Evolutionary conservation across 768 basidiomycete genomes (phyloP), one percentile per base, ranked within the genome.

Genomic region (Clathrus columnatus): DNA sequence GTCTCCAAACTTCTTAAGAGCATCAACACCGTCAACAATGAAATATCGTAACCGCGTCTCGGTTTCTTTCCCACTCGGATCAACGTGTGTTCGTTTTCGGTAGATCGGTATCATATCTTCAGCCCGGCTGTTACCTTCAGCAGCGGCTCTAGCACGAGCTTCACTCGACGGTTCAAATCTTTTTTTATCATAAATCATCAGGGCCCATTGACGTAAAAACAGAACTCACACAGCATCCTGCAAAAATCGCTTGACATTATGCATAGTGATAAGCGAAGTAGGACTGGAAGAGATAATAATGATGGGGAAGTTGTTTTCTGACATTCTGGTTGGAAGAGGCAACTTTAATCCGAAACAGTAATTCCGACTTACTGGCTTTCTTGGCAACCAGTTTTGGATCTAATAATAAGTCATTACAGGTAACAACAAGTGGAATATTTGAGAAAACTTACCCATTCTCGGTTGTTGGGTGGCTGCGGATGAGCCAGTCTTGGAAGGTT

Each of bases 281-380:
- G 93, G 93, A 16, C 87, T 93, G 0, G 93, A 95, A 0, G 94
- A 95, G 43, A 99, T 93, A 74, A 98, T 87, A 69, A 98, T 96
- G 64, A 99, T 98, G 0, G 95, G 95, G 69, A 87, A 87, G 63
- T 79, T 82, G 64, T 82, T 83, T 60, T 80, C 85, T 89, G 67
- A 6, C 17, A 23, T n/a, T n/a, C 8, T 11, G 16, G 45, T 43
- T 29, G 56, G 24, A 11, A 30, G 52, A 28, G 21, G 42, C 0
- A 16, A 10, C 1, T 2, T 23, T 24, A 28, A 51, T 10, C 29
- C 17, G 18, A 5, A 6, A 46, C 5, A 29, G 43, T 10, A 29
- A 43, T 36, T 32, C 21, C 47, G 10, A 74, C 84, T 59, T 64
- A 84, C 87, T 79, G 36, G 83, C 76, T 78, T 88, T 90, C 28